Evolutionary conservation across 2,329 filamentous ascomycete species (phyloP).

Genomic region (Sporothrix mexicana): DNA sequence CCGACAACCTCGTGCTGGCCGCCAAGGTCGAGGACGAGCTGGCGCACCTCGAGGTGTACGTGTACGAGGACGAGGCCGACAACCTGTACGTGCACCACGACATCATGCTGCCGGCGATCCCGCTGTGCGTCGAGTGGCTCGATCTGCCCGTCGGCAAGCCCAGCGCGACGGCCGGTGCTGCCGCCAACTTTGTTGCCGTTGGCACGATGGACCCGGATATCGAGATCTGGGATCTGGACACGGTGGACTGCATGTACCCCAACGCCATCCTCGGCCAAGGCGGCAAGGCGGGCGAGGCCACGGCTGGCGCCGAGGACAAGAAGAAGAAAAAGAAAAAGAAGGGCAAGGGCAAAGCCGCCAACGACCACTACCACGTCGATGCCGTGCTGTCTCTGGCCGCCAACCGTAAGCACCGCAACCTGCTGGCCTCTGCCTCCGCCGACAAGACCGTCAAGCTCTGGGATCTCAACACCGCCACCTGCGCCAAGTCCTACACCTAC

Average conservation of each 20-base stretch:
- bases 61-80: conserved; percentile 93
- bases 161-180: conserved; percentile 64
- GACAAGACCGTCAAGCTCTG: conserved; percentile 98
- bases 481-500: conserved; percentile 93
- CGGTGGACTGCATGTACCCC: conserved; percentile 96
- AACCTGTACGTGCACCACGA: conserved; percentile 99
- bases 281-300: conserved; percentile 46
- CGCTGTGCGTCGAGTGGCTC: conserved; percentile 93
- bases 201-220: conserved; percentile 99
- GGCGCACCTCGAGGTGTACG: conserved; percentile 93
- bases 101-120: conserved; percentile 97
- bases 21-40: conserved; percentile 97
- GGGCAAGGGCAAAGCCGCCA: conserved; percentile 90
- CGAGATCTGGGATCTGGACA: conserved; percentile 96
- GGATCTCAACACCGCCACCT: conserved; percentile 91
- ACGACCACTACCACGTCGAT: conserved; percentile 92
- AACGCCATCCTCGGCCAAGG: conserved; percentile 90
- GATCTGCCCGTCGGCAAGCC: conserved; percentile 85
- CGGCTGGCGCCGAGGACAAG: neutral
- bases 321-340: conserved; percentile 75
- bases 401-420: conserved; percentile 91
- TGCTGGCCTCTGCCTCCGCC: conserved; percentile 91
- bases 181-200: conserved; percentile 90
- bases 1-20: conserved; percentile 89
- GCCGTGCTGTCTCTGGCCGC: conserved; percentile 88